phyloP scores from a whole-genome alignment of 805 yeast genomes.

The Wickerhamomyces canadensis region DNA sequence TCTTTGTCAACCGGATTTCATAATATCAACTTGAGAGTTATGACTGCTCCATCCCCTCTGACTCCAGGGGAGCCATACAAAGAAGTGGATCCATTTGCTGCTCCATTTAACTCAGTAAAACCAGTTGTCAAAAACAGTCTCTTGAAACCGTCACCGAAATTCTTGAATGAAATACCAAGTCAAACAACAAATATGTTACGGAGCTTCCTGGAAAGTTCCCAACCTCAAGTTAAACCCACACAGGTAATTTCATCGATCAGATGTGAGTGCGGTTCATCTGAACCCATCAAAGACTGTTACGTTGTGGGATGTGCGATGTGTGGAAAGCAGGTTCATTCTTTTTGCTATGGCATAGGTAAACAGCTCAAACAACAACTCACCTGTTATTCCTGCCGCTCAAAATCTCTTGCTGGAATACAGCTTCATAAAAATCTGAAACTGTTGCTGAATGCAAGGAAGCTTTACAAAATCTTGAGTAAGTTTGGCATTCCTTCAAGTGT shows the following conservation, averaged over 20 bases:
- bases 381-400: constrained; percentile 26
- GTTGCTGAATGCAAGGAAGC: constrained; percentile 31
- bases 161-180: constrained; percentile 15
- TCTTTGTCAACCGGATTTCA: constrained; percentile 28
- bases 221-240: constrained; percentile 23
- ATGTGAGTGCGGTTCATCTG: constrained; percentile 27
- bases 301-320: constrained; percentile 27
- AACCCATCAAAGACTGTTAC: constrained; percentile 10
- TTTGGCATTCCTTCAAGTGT: constrained; percentile 18
- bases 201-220: constrained; percentile 23
- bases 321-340: constrained; percentile 25
- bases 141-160: neutral
- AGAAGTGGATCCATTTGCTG: constrained; percentile 20
- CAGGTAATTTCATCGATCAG: constrained; percentile 17
- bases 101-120: constrained; percentile 2
- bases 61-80: constrained; percentile 1
- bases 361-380: constrained; percentile 10
- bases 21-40: constrained; percentile 25
- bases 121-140: neutral
- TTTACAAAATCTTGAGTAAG: constrained; percentile 24
- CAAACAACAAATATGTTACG: constrained; percentile 30
- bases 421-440: constrained; percentile 20
- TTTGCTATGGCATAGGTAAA: constrained; percentile 29
- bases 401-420: constrained; percentile 12
- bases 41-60: constrained; percentile 18